These are phyloP conservation scores for Penicillium sp. DNA, from an alignment of 2,329 filamentous ascomycete species.

Conservation along the genomic window DNA sequence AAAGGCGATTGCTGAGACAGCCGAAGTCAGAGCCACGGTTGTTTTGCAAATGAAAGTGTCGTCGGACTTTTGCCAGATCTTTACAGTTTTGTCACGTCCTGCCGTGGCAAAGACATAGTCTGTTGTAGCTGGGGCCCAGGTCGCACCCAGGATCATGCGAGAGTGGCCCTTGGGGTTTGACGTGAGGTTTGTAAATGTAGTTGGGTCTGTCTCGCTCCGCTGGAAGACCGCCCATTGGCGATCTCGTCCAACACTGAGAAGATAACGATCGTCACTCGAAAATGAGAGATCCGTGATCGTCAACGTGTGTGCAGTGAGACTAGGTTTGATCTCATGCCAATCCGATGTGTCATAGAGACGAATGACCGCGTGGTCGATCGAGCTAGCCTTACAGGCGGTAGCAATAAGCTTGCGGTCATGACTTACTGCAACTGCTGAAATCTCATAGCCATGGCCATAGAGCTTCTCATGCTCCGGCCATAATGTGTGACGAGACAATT, in stretches of 20 bases:
- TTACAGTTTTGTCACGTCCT: constrained; percentile 81
- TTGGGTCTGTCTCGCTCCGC: constrained; percentile 42
- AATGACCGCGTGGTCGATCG: constrained; percentile 90
- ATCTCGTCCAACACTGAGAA: constrained; percentile 89
- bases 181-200: constrained; percentile 58
- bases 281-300: constrained; percentile 84
- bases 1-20: constrained; percentile 73
- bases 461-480: constrained; percentile 97
- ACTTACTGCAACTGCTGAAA: constrained; percentile 78
- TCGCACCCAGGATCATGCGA: constrained; percentile 85
- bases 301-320: constrained; percentile 79
- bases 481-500: constrained; percentile 81
- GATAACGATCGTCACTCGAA: constrained; percentile 67
- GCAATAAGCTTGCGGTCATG: constrained; percentile 75
- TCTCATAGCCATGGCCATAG: constrained; percentile 97
- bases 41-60: constrained; percentile 53
- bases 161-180: constrained; percentile 81
- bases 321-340: constrained; percentile 84
- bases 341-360: constrained; percentile 80
- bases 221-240: constrained; percentile 85
- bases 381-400: constrained; percentile 89
- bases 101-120: constrained; percentile 73
- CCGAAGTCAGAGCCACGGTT: constrained; percentile 55
- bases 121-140: constrained; percentile 66
- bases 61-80: constrained; percentile 60